Evolutionary conservation across 139 green algal species (phyloP).

Genomic region (Tetraselmis chui): DNA sequence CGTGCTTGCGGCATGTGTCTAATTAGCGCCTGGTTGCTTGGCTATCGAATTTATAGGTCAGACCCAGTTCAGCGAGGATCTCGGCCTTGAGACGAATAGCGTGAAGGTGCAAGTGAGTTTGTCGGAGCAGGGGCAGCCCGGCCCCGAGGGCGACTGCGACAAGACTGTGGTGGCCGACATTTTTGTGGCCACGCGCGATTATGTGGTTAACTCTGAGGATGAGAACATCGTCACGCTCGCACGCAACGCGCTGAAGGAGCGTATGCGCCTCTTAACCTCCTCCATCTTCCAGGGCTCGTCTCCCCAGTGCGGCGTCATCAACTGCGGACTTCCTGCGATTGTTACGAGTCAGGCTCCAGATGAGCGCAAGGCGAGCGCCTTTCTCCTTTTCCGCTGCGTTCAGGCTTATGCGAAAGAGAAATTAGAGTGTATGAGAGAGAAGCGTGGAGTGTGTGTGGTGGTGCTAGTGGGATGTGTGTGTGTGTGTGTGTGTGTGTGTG

Average conservation of each 20-base stretch:
- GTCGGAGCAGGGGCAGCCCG: too few species aligned
- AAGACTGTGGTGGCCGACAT: background rate
- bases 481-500: too few species aligned
- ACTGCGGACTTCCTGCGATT: background rate
- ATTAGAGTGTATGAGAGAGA: too few species aligned
- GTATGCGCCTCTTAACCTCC: background rate
- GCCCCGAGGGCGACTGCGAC: background rate
- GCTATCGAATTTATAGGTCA: too few species aligned
- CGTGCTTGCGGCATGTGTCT: too few species aligned
- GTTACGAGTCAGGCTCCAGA: background rate
- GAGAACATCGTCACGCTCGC: background rate
- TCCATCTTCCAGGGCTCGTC: background rate
- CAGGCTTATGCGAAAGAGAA: too few species aligned
- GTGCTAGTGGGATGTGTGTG: too few species aligned
- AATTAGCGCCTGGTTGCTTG: too few species aligned
- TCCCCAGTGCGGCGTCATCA: background rate
- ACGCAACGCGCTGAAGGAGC: background rate
- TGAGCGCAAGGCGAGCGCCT: background rate
- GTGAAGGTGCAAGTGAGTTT: background rate
- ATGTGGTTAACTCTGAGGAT: background rate
- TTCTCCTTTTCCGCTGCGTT: too few species aligned
- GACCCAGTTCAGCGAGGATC: background rate
- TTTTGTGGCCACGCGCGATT: background rate
- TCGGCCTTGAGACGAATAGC: background rate
- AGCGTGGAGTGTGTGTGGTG: too few species aligned